These are phyloP conservation scores for Hordeum marinum DNA, from an alignment of 176 grass and related monocot genomes.

Conservation along the genomic window DNA sequence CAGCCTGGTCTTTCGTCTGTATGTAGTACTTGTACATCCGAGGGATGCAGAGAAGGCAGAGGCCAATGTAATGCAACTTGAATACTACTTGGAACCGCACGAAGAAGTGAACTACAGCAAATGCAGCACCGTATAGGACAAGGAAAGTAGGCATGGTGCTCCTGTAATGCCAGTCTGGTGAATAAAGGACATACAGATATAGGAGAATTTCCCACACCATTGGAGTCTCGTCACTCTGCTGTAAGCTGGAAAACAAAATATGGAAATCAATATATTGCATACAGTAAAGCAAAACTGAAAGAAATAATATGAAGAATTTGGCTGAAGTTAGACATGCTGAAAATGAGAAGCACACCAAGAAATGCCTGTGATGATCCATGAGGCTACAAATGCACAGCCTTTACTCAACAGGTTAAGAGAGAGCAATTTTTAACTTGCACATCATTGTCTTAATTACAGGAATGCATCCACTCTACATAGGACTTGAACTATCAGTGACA, in stretches of 20 bases:
- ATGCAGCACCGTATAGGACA: conserved; percentile 73
- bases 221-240: conserved; percentile 87
- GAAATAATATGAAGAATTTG: not conserved
- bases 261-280: conserved; percentile 11
- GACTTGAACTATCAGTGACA: not conserved
- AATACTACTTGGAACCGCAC: conserved; percentile 62
- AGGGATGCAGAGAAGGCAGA: conserved; percentile 78
- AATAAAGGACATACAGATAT: conserved; percentile 88
- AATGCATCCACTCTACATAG: not conserved
- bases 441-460: not conserved
- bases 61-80: conserved; percentile 71
- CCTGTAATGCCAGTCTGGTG: conserved; percentile 85
- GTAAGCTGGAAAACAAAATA: conserved; percentile 47
- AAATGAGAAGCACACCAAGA: not conserved
- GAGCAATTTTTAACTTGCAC: not conserved
- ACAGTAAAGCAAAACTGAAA: not conserved
- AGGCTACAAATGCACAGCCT: not conserved
- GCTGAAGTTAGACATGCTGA: not conserved
- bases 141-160: conserved; percentile 93
- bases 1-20: conserved; percentile 61
- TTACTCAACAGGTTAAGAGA: not conserved
- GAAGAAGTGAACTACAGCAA: conserved; percentile 67
- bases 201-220: conserved; percentile 92
- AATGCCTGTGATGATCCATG: not conserved
- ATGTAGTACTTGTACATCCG: conserved; percentile 99